Evolutionary conservation across 2,329 filamentous ascomycete genomes (phyloP).

Genomic region (Trichoderma sp.): DNA sequence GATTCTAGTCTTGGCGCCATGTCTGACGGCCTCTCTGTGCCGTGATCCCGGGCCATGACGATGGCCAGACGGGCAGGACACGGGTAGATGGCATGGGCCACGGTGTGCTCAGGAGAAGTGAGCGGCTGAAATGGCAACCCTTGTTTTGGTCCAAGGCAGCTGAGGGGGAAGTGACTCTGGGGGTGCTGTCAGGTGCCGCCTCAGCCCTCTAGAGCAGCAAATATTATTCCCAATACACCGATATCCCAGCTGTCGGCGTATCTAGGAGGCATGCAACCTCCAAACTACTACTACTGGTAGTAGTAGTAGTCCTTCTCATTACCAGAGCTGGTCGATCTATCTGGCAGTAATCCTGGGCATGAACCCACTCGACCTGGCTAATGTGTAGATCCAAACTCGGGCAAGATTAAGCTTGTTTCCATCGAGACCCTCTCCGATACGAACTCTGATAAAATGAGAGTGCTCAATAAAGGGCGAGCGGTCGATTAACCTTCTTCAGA

Average conservation of each 20-base stretch:
- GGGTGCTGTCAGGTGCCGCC: neutral
- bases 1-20: neutral
- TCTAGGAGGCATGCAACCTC: neutral
- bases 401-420: neutral
- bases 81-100: neutral
- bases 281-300: too few relatives aligned
- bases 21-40: neutral
- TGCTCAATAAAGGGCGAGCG: neutral
- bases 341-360: neutral
- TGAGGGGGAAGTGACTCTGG: constrained; percentile 1
- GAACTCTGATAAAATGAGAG: neutral
- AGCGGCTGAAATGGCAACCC: constrained; percentile 2
- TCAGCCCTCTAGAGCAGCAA: neutral
- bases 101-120: neutral
- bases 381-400: neutral
- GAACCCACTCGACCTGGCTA: neutral
- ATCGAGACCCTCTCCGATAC: neutral
- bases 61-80: neutral
- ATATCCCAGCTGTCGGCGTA: neutral
- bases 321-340: constrained; percentile 9
- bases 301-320: neutral
- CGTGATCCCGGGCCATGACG: neutral
- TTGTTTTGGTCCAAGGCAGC: constrained; percentile 4
- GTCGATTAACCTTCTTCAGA: neutral
- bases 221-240: neutral